Evolutionary conservation across 208 protist genomes (phyloP), one percentile per base, ranked within the genome.

Genomic region (Trypanosoma vivax): DNA sequence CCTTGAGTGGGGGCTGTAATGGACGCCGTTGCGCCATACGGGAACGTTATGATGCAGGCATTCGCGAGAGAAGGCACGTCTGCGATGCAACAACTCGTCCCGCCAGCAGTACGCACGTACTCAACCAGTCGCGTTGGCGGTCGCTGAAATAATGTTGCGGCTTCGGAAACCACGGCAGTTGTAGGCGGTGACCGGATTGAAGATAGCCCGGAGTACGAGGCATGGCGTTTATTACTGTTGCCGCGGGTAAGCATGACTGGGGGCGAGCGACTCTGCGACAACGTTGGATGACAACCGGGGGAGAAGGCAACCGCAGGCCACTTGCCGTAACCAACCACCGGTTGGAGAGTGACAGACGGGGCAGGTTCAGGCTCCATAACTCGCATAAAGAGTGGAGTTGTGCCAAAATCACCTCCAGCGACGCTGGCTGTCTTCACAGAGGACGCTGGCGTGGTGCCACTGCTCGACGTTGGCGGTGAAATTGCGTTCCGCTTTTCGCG

Each of bases 401-500:
- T 14, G 5, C n/a, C 14, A 14, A 23, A 40, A 27, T 10, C 27
- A 7, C 14, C n/a, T 11, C 29, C 52, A 5, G 41, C 10, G 2
- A n/a, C 3, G 1, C 18, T 10, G 11, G 23, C 9, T 16, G 30
- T 21, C 11, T 2, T 28, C 14, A 40, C 30, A 10, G 29, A 28
- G 3, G 16, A 13, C 16, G 33, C 35, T 27, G 52, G 13, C 31
- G 51, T 47, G 16, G 24, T 13, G 6, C 38, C 38, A 19, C 31
- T 28, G 25, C 14, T 28, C n/a, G n/a, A 49, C 19, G 27, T 2
- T 6, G 41, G 4, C 14, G 28, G 2, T 2, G 42, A 24, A 21
- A 29, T 10, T 25, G 29, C 11, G 28, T 23, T 41, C 30, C 31
- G 7, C 19, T 57, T 65, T 37, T 65, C 59, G 5, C 50, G 48